phyloP scores from a whole-genome alignment of 2,329 filamentous ascomycete species.

The Alternaria triticina region DNA sequence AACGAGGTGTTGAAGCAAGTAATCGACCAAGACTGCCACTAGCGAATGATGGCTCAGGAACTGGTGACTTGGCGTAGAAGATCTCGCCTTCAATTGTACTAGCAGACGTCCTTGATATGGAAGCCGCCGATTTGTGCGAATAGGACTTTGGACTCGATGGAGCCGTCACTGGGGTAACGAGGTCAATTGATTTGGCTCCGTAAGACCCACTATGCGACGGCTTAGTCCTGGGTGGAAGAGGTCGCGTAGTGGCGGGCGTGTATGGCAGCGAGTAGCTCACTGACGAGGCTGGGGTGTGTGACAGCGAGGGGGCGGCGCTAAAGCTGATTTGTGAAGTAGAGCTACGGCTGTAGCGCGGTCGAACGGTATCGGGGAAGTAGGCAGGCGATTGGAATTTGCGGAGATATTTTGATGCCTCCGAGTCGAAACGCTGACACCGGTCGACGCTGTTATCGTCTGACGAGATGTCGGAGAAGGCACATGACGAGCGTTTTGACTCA shows the following conservation, averaged over 20 bases:
- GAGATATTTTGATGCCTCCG: slow-evolving; percentile 51
- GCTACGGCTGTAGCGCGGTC: slow-evolving; percentile 46
- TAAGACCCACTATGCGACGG: slow-evolving; percentile 47
- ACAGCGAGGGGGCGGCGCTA: slow-evolving; percentile 53
- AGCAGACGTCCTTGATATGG: slow-evolving; percentile 41
- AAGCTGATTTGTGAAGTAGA: slow-evolving; percentile 45
- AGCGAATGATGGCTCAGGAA: slow-evolving; percentile 40
- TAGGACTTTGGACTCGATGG: slow-evolving; percentile 44
- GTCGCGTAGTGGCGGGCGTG: slow-evolving; percentile 45
- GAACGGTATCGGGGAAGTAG: slow-evolving; percentile 31
- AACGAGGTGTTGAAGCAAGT: slow-evolving; percentile 37
- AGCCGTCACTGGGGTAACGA: slow-evolving; percentile 51
- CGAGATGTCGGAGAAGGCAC: slow-evolving; percentile 52
- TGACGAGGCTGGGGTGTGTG: slow-evolving; percentile 55
- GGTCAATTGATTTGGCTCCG: slow-evolving; percentile 51
- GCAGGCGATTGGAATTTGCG: slow-evolving; percentile 49
- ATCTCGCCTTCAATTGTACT: slow-evolving; percentile 47
- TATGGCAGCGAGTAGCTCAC: slow-evolving; percentile 54
- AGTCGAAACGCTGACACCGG: slow-evolving; percentile 34
- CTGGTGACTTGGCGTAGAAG: slow-evolving; percentile 44
- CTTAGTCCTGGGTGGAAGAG: slow-evolving; percentile 49
- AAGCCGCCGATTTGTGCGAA: slow-evolving; percentile 41
- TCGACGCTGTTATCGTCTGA: slow-evolving; percentile 42
- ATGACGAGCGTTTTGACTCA: slow-evolving; percentile 47
- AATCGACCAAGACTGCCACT: slow-evolving; percentile 48